Evolutionary conservation across 257 asterid genomes (phyloP).

Genomic region (Pogostemon cablin): DNA sequence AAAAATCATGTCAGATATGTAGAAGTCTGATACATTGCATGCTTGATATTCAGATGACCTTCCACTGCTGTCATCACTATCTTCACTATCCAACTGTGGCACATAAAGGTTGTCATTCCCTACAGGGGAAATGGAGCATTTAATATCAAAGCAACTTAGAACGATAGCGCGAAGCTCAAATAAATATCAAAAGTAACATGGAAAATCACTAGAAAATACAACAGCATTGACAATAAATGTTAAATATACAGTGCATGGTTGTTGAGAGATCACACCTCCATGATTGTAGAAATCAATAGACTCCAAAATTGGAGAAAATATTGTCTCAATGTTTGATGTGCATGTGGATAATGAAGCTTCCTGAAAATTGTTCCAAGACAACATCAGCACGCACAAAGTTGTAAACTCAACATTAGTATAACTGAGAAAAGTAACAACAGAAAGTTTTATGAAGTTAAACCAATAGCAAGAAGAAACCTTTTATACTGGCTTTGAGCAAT

Average conservation of each 20-base stretch:
- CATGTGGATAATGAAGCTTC: constrained; percentile 53
- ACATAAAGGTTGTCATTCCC: constrained; percentile 63
- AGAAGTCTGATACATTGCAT: constrained; percentile 69
- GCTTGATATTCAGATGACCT: constrained; percentile 59
- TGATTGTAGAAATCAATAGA: constrained; percentile 47
- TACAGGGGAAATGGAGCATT: constrained; percentile 36
- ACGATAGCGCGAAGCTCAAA: constrained; percentile 9
- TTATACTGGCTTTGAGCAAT: constrained; percentile 26
- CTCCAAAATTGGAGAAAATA: constrained; percentile 77
- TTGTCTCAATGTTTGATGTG: constrained; percentile 68
- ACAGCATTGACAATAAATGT: not conserved
- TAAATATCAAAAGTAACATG: constrained; percentile 15
- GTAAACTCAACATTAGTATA: constrained; percentile 17
- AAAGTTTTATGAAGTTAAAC: constrained; percentile 6
- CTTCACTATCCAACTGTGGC: constrained; percentile 77
- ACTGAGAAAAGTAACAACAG: not conserved
- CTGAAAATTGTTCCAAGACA: constrained; percentile 40
- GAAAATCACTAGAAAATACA: constrained; percentile 9
- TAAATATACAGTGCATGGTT: not conserved
- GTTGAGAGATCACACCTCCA: constrained; percentile 53
- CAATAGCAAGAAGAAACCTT: constrained; percentile 14
- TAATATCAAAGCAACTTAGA: constrained; percentile 20
- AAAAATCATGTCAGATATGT: constrained; percentile 75
- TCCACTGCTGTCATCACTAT: constrained; percentile 77
- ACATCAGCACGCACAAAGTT: constrained; percentile 27